Percentiles rank a stretch among this genome's conserved stretches.
Evolutionary conservation across 306 rosid genomes (phyloP).

Genomic region (Lupinus albus): DNA sequence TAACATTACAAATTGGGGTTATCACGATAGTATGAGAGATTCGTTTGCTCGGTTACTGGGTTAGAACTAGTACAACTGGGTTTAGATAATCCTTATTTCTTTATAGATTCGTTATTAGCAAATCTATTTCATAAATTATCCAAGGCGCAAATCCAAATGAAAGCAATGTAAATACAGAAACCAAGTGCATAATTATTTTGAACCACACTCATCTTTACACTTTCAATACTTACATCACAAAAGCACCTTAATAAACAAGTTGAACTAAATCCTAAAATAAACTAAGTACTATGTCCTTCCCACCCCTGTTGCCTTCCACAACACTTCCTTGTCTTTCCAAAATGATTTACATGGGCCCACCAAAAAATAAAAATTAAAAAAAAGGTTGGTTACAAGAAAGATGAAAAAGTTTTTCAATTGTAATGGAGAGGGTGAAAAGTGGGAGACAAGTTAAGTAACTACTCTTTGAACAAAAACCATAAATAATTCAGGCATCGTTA

Average conservation of each 20-base stretch:
- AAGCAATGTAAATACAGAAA: not conserved
- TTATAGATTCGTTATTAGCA: not conserved
- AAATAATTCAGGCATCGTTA: conserved; percentile 2
- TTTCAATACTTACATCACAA: not conserved
- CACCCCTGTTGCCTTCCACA: not conserved
- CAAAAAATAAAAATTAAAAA: not conserved
- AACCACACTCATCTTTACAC: conserved; percentile 6
- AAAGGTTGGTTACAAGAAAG: conserved; percentile 2
- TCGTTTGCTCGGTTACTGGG: not conserved
- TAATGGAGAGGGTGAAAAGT: not conserved
- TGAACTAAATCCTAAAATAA: conserved; percentile 15
- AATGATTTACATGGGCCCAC: not conserved
- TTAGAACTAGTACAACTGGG: not conserved
- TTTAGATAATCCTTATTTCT: not conserved
- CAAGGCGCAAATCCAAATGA: not conserved
- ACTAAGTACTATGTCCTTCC: not conserved
- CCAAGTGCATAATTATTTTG: not conserved
- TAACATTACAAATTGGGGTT: not conserved
- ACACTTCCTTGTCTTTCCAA: not conserved
- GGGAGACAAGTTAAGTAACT: not conserved
- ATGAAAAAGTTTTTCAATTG: not conserved
- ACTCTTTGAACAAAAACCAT: conserved; percentile 1
- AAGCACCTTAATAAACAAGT: not conserved
- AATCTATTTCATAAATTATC: not conserved
- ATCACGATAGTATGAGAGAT: not conserved